phyloP scores from a whole-genome alignment of 257 asterid species.

The Ehretia macrophylla region DNA sequence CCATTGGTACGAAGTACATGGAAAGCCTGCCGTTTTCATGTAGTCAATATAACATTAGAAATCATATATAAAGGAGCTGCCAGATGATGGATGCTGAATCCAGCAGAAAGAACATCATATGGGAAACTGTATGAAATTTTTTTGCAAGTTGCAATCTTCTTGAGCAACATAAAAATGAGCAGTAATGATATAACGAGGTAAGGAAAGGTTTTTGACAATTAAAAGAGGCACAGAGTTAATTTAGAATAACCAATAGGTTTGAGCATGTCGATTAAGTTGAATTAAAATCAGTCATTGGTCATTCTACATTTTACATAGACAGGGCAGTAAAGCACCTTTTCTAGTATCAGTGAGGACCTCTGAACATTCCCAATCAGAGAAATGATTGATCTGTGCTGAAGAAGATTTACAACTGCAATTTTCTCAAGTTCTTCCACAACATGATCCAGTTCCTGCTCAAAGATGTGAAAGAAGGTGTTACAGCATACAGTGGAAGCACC shows the following conservation, averaged over 20 bases:
- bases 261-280: no score
- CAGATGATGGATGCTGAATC: neutral
- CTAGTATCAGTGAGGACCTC: conserved; percentile 62
- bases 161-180: no score
- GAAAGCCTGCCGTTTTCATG: conserved; percentile 49
- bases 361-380: conserved; percentile 77
- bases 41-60: neutral
- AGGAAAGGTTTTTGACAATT: no score
- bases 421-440: conserved; percentile 68
- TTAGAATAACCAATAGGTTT: neutral
- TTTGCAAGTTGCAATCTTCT: no score
- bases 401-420: conserved; percentile 68
- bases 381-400: conserved; percentile 64
- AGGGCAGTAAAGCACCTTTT: conserved; percentile 34
- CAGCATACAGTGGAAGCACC: neutral
- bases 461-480: conserved; percentile 6
- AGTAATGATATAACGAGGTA: no score
- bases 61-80: no score
- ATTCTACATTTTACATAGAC: neutral
- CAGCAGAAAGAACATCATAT: no score
- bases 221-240: neutral
- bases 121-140: no score
- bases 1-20: conserved; percentile 61
- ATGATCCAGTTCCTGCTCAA: conserved; percentile 61
- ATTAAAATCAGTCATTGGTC: neutral